Evolutionary conservation across 1,284 basidiomycete genomes (phyloP), one percentile per base, ranked within the genome.

Genomic region (Boletus semigastroideus): DNA sequence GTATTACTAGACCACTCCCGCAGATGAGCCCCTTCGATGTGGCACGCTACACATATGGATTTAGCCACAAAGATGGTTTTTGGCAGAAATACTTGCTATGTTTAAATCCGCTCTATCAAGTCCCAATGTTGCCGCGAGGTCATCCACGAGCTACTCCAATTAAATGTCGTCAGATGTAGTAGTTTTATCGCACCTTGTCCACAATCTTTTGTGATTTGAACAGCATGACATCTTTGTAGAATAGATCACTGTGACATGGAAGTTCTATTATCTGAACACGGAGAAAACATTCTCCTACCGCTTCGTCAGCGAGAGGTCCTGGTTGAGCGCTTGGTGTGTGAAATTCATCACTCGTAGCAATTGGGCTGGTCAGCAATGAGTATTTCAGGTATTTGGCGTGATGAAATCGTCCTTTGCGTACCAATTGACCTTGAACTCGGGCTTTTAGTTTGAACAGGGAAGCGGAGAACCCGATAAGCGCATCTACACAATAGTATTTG

Each of bases 21-120:
- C 83, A 86, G 37, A 94, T 74, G 11, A 96, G 78, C 0, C 94
- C 94, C 69, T 97, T 96, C 0, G 90, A 81, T 0, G 92, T 82
- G 1, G 94, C 93, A 46, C 90, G 82, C 92, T 94, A 59, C 37
- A 51, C 48, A 30, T 39, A 49, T 14, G 1, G 6, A 25, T 55
- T 55, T 27, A 59, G 49, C 53, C 19, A 54, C 51, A 44, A 41
- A 27, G 20, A 6, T n/a, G 37, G 22, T 36, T 41, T 20, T 13
- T 43, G 28, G 17, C 43, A 17, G 33, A 43, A 39, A 14, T 19
- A 65, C 78, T 63, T 57, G 93, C 93, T 30, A 97, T 84, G 61
- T 89, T 86, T 50, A 97, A 75, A 61, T 92, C 86, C 7, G 80
- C 79, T 37, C 94, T 78, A 45, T 84, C 77, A 3, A 94, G 65